Evolutionary conservation across 306 rosid genomes (phyloP).

Genomic region (Inga leiocalycina): DNA sequence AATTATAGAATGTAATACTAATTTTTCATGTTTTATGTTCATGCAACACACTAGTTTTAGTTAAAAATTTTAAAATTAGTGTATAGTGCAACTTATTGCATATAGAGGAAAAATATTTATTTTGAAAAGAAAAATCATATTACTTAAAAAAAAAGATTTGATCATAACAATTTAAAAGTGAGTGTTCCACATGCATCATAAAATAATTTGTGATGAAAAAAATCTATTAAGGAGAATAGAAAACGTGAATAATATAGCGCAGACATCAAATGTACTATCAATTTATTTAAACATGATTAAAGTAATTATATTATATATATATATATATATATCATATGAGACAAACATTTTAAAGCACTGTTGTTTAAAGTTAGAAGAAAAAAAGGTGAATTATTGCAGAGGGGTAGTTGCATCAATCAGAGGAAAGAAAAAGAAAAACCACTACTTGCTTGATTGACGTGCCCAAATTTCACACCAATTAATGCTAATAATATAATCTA

Average conservation of each 20-base stretch:
- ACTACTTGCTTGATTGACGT: conserved; percentile 24
- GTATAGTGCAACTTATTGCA: background rate
- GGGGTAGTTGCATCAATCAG: conserved; percentile 26
- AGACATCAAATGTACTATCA: background rate
- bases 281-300: background rate
- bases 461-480: conserved; percentile 1
- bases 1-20: no score
- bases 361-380: background rate
- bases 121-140: background rate
- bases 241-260: background rate
- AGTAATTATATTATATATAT: background rate
- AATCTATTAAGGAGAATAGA: background rate
- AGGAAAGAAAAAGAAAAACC: conserved; percentile 24
- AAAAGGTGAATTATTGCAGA: conserved; percentile 32
- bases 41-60: background rate
- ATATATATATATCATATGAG: background rate
- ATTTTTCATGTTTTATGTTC: no score
- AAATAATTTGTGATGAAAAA: background rate
- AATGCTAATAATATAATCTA: background rate
- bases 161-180: background rate
- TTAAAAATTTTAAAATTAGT: background rate
- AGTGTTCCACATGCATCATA: background rate
- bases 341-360: background rate
- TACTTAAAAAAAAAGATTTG: background rate
- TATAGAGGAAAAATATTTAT: background rate